Evolutionary conservation across 2,329 filamentous ascomycete genomes (phyloP), one percentile per base, ranked within the genome.

Genomic region (Arthrobotrys musiformis): DNA sequence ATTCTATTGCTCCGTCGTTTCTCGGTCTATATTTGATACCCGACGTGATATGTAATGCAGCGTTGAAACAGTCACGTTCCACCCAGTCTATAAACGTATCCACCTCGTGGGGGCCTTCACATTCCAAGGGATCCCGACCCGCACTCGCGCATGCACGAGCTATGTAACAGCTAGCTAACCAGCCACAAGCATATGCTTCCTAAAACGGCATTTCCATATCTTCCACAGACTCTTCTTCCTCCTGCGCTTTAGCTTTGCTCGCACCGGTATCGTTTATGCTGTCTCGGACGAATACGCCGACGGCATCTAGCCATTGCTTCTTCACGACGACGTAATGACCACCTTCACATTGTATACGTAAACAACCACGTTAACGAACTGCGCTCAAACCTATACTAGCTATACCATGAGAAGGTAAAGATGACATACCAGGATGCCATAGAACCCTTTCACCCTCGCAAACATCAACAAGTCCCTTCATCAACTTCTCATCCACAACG

Each of bases 151-250:
- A 62, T 40, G 33, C 33, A 46, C 37, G 15, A n/a, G n/a, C n/a
- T n/a, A 46, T 8, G 30, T 3, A 28, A 24, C 37, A 15, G 9
- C n/a, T n/a, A n/a, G n/a, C n/a, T n/a, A n/a, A n/a, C n/a, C 24
- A 22, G 19, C 37, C 19, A 19, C 44, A 46, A n/a, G 15, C 35
- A 42, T 26, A 35, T 22, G 17, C 30, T 26, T 33, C 37, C 52
- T 46, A 89, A 81, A 90, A 91, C 0, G 89, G 89, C 80, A 90
- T 83, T 82, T 90, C 88, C 89, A 90, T 90, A 82, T 90, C 88
- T 81, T 89, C 88, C 4, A 86, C 88, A 72, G 85, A 87, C 80
- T 89, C 88, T 80, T 89, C 88, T 52, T 85, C 82, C 67, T 84
- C 82, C 52, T 82, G 66, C 40, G 75, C 54, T 35, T 61, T 52